A percentile compares a stretch with the other conserved stretches of the same genome.
Conservation (phyloP, 495 filamentous ascomycete genomes). For the Cladorrhinum samala region DNA sequence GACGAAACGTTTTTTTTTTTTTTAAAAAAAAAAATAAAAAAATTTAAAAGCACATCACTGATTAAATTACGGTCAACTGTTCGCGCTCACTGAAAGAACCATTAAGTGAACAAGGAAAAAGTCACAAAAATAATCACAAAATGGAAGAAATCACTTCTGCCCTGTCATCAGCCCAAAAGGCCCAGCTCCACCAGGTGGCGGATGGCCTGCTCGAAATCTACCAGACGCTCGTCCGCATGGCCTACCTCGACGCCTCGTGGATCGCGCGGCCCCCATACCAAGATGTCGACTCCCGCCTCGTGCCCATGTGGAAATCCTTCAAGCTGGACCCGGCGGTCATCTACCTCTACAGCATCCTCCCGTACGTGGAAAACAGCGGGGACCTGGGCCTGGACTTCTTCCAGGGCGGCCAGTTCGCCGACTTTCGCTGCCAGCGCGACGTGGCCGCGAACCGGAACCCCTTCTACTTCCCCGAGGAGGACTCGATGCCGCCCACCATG, state of each 20-base stretch:
- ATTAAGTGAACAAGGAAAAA: no score
- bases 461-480: background rate
- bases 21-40: no score
- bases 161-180: conserved; percentile 5
- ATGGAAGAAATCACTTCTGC: background rate
- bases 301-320: conserved; percentile 7
- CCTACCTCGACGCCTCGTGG: conserved; percentile 1
- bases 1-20: no score
- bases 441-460: conserved; percentile 4
- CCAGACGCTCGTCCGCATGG: conserved; percentile 13
- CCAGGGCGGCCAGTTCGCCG: background rate
- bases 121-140: no score
- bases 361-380: conserved; percentile 7
- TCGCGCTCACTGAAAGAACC: no score
- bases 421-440: conserved; percentile 5
- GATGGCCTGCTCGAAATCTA: conserved; percentile 14
- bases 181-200: conserved; percentile 10
- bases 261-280: conserved; percentile 16
- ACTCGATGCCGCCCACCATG: conserved; percentile 5
- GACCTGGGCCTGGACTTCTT: background rate
- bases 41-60: no score
- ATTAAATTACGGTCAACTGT: no score
- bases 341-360: conserved; percentile 22
- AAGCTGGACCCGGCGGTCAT: conserved; percentile 14
- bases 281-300: conserved; percentile 4